Base-by-base conservation (phyloP, 1,284 basidiomycete species). In the Hypsizygus ulmarius region DNA sequence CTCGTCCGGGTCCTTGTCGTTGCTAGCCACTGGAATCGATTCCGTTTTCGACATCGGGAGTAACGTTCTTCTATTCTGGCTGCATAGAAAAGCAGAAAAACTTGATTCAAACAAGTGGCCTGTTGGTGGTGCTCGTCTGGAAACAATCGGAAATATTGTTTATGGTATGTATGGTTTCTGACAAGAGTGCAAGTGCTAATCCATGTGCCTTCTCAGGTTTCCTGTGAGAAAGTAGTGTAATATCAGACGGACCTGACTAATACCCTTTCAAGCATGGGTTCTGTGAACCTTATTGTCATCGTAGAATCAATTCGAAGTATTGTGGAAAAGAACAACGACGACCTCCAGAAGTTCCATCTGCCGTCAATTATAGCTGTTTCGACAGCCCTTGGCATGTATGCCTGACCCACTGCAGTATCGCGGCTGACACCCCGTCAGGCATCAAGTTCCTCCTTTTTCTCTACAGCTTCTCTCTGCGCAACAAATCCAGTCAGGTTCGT, bases 41-140 rank as follows among this genome's bases (percentile, higher is more conserved):
- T 85, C 91, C 11, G 81, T 92, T 15, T 96, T 97, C 62, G 95
- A 98, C 62, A 82, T 93, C 38, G 87, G 90, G 44, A 94, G 93
- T 54, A 98, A 97, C 60, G 65, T 96, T 32, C 73, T 97, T 9
- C 77, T 98, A 2, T 88, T 87, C 66, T 82, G 82, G 71, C 74
- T 96, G 1, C 88, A 99, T 66, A 75, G 77, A 53, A 88, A 92
- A 59, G 84, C 92, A 1, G 68, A 64, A 8, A 75, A 62, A 15
- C 77, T 95, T 49, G 93, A 97, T 61, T 60, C 71, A 42, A 89
- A 86, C 64, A 92, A 90, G 59, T 97, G 93, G 92, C 93, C 93
- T 5, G 88, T 93, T 6, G 89, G 93, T 43, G 95, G 95, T 19
- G 79, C 86, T n/a, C 79, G 93, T 40, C 78, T 96, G 38, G 90